phyloP scores from a whole-genome alignment of 2,329 filamentous ascomycete species.

The Fusarium piperis region DNA sequence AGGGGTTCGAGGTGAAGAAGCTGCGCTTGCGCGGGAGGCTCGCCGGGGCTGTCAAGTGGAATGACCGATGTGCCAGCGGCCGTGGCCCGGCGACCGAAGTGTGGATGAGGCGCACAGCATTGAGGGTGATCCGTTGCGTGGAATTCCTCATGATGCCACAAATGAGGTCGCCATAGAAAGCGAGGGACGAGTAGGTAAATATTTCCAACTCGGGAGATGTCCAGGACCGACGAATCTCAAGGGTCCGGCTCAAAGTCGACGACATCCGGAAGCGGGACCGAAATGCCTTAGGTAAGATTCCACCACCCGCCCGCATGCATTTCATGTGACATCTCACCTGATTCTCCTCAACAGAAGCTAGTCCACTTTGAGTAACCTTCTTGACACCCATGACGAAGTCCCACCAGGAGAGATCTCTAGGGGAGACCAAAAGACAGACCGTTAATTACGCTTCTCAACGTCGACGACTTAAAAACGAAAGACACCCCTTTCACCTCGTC shows the following conservation, averaged over 20 bases:
- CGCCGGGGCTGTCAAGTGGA: constrained; percentile 58
- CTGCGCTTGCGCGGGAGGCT: constrained; percentile 63
- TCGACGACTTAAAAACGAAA: constrained; percentile 28
- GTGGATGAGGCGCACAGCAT: constrained; percentile 44
- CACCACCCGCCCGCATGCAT: constrained; percentile 30
- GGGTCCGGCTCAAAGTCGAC: constrained; percentile 5
- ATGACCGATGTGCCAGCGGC: constrained; percentile 47
- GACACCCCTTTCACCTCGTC: constrained; percentile 32
- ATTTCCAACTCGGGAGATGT: constrained; percentile 2
- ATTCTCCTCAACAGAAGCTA: constrained; percentile 35
- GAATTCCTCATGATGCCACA: constrained; percentile 46
- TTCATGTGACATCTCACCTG: constrained; percentile 40
- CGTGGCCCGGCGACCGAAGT: constrained; percentile 40
- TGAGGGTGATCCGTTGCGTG: constrained; percentile 47
- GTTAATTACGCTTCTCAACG: constrained; percentile 44
- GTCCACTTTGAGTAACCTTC: constrained; percentile 38
- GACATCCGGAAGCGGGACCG: constrained; percentile 7
- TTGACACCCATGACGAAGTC: constrained; percentile 44
- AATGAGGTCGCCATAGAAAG: constrained; percentile 33
- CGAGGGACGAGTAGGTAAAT: background rate
- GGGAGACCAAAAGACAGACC: constrained; percentile 39
- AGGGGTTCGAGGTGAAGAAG: constrained; percentile 74
- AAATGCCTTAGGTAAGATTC: constrained; percentile 12
- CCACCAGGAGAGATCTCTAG: constrained; percentile 42
- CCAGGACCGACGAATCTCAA: background rate